Percentiles rank a stretch among this genome's conserved stretches.
Evolutionary conservation across 164 flowering plant genomes (phyloP).

Genomic region (Liriodendron chinense): DNA sequence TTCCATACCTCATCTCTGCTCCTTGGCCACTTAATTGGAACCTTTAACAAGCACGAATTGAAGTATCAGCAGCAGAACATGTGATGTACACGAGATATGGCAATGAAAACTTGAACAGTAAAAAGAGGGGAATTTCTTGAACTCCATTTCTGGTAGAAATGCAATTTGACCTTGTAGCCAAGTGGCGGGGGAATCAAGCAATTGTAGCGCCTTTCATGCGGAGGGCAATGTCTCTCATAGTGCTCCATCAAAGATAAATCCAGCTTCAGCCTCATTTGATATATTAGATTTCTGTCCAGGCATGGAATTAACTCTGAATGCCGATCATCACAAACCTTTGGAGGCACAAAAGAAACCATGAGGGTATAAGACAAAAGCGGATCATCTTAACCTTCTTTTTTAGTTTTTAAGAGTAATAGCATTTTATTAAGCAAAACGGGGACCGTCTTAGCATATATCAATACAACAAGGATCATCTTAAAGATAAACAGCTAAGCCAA

Average conservation of each 20-base stretch:
- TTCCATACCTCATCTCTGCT: constrained; percentile 94
- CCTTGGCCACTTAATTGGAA: constrained; percentile 89
- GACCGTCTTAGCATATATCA: too few relatives aligned
- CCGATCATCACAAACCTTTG: constrained; percentile 83
- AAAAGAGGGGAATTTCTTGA: neutral
- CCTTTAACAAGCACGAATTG: constrained; percentile 26
- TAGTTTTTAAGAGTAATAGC: too few relatives aligned
- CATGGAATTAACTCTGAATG: constrained; percentile 86
- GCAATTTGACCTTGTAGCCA: constrained; percentile 68
- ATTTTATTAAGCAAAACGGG: too few relatives aligned
- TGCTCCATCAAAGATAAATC: constrained; percentile 87
- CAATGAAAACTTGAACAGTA: neutral
- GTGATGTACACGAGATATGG: neutral
- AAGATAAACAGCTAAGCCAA: neutral
- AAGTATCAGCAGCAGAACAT: neutral
- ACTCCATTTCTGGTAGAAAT: neutral
- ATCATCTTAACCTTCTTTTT: too few relatives aligned
- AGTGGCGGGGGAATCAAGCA: constrained; percentile 88
- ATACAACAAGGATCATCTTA: neutral
- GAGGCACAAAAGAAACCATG: neutral
- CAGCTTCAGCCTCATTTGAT: constrained; percentile 75
- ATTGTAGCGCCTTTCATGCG: constrained; percentile 72
- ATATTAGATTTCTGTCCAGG: constrained; percentile 74
- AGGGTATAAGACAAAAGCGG: too few relatives aligned
- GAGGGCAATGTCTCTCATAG: constrained; percentile 88